Evolutionary conservation across 2,329 filamentous ascomycete genomes (phyloP).

Genomic region (Pestalotiopsis sp.): DNA sequence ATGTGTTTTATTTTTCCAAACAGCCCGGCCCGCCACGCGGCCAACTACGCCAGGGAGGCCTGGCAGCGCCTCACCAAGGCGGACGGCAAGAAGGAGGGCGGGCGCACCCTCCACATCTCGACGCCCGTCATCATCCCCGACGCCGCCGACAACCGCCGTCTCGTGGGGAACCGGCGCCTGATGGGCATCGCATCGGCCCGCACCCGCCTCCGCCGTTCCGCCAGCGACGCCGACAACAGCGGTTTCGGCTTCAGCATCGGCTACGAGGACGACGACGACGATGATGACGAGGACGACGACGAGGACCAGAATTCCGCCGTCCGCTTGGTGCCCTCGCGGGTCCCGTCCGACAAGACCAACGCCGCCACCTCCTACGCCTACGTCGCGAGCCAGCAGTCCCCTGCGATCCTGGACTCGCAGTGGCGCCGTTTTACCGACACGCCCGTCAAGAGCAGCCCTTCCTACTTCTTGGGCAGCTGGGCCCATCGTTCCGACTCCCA

Average conservation of each 20-base stretch:
- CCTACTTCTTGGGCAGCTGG: slow-evolving; percentile 1
- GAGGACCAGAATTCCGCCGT: neutral
- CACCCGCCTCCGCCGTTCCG: neutral
- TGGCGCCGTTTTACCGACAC: slow-evolving; percentile 9
- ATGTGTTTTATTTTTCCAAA: neutral
- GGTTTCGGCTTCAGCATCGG: neutral
- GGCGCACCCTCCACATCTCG: neutral
- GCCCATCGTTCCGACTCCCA: neutral
- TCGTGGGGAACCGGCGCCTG: no score
- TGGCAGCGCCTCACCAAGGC: slow-evolving; percentile 7
- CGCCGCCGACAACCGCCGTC: no score
- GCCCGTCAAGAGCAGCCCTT: slow-evolving; percentile 4
- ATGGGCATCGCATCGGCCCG: no score
- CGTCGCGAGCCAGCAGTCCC: neutral
- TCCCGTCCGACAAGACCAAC: no score
- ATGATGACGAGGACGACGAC: neutral
- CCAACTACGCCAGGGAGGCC: neutral
- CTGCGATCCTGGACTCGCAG: slow-evolving; percentile 5
- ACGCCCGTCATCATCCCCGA: neutral
- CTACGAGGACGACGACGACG: neutral
- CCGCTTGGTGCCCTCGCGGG: no score
- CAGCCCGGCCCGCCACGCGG: neutral
- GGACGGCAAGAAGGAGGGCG: no score
- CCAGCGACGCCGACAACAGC: neutral
- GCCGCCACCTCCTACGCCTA: neutral